Evolutionary conservation across 2,329 filamentous ascomycete species (phyloP).

Genomic region (Penicillium sp.): DNA sequence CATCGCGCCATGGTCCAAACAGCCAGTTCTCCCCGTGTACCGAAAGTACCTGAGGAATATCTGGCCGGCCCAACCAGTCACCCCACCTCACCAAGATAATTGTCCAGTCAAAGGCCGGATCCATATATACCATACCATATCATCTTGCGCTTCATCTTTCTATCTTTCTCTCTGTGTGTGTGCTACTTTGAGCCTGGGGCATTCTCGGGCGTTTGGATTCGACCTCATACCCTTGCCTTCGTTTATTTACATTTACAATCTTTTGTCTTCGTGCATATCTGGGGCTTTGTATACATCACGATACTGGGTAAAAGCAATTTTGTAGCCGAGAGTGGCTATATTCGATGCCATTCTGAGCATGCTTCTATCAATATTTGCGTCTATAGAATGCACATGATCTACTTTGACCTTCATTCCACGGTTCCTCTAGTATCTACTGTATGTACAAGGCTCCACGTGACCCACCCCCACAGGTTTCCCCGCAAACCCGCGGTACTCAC

Average conservation of each 20-base stretch:
- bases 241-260: slow-evolving; percentile 10
- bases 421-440: no score
- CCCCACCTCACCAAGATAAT: slow-evolving; percentile 38
- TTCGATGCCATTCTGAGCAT: neutral
- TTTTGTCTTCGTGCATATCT: neutral
- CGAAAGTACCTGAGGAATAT: slow-evolving; percentile 54
- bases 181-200: slow-evolving; percentile 15
- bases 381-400: neutral
- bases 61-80: slow-evolving; percentile 43
- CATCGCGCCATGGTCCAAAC: slow-evolving; percentile 46
- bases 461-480: neutral
- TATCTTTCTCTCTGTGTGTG: slow-evolving; percentile 9
- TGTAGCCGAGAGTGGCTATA: neutral
- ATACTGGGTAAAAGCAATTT: neutral
- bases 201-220: slow-evolving; percentile 24
- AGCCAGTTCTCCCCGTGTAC: slow-evolving; percentile 48
- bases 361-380: neutral
- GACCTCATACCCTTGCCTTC: slow-evolving; percentile 21
- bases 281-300: neutral
- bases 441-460: neutral
- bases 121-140: neutral
- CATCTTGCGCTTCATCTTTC: neutral
- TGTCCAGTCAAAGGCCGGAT: neutral
- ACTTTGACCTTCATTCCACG: no score
- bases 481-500: neutral